Evolutionary conservation across 108 stramenopile genomes (phyloP).

Genomic region (Pseudonitzschia multistriata): DNA sequence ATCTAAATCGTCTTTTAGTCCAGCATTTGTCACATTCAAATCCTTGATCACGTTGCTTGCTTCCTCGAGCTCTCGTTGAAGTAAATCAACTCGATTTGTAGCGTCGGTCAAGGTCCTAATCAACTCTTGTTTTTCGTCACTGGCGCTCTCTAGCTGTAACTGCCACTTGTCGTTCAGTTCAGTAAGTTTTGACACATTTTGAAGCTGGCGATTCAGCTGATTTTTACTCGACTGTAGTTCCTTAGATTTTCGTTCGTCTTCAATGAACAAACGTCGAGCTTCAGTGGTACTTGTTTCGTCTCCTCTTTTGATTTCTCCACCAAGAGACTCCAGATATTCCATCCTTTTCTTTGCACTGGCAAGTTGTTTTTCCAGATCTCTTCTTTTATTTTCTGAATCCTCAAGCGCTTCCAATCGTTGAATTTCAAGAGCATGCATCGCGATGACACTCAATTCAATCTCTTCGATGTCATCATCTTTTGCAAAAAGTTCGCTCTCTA

Average conservation of each 20-base stretch:
- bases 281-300: background rate
- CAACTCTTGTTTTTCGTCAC: slow-evolving; percentile 6
- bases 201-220: slow-evolving; percentile 14
- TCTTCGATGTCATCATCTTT: slow-evolving; percentile 17
- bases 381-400: background rate
- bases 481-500: slow-evolving; percentile 9
- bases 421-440: background rate
- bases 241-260: background rate
- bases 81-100: no score
- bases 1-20: slow-evolving; percentile 3
- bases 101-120: background rate
- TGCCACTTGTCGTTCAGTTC: slow-evolving; percentile 13
- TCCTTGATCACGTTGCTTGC: background rate
- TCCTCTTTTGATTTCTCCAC: background rate
- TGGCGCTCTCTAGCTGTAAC: slow-evolving; percentile 3
- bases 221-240: slow-evolving; percentile 1
- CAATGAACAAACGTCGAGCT: slow-evolving; percentile 3
- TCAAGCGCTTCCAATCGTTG: slow-evolving; percentile 9
- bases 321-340: background rate
- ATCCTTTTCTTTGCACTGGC: background rate
- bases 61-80: slow-evolving; percentile 3
- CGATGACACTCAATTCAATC: background rate
- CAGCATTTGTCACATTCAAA: background rate
- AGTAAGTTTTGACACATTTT: slow-evolving; percentile 14
- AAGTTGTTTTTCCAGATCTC: background rate